Conservation (phyloP, 2,329 filamentous ascomycete genomes). For the Rutstroemia sp. region DNA sequence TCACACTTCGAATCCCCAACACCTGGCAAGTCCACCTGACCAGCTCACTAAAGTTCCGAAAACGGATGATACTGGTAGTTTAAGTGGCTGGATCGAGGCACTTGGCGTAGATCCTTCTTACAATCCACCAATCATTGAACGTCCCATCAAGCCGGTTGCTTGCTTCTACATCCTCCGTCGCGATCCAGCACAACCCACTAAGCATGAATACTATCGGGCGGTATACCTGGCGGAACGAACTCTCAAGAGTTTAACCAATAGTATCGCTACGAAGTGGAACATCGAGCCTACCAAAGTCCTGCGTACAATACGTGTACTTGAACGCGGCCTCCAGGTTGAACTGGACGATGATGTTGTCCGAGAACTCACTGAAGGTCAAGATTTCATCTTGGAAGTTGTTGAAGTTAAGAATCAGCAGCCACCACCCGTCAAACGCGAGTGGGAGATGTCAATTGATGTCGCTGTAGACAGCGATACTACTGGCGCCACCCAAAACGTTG, state of each 20-base stretch:
- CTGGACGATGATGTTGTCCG: conserved; percentile 85
- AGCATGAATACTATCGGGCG: conserved; percentile 65
- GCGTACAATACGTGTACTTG: conserved; percentile 64
- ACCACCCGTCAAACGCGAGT: conserved; percentile 45
- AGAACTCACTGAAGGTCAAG: conserved; percentile 81
- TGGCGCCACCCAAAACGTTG: conserved; percentile 19
- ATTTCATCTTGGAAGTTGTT: conserved; percentile 69
- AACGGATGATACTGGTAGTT: conserved; percentile 53
- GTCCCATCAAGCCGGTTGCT: conserved; percentile 64
- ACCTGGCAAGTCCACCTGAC: conserved; percentile 39
- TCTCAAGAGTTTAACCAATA: conserved; percentile 62
- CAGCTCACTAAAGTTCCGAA: conserved; percentile 48
- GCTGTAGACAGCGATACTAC: conserved; percentile 24
- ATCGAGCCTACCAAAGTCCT: conserved; percentile 66
- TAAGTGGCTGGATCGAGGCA: conserved; percentile 83
- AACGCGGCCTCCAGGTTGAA: conserved; percentile 71
- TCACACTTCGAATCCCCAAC: conserved; percentile 34
- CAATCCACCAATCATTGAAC: conserved; percentile 65
- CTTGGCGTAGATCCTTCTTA: conserved; percentile 85
- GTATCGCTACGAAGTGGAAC: conserved; percentile 72
- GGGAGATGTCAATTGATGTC: conserved; percentile 53
- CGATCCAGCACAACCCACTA: conserved; percentile 37
- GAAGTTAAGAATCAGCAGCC: conserved; percentile 22
- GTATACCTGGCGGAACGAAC: conserved; percentile 78
- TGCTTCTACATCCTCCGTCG: conserved; percentile 75